Percentiles rank a stretch among this genome's conserved stretches.
These are phyloP conservation scores for Roridomyces roridus DNA, from an alignment of 768 basidiomycete species.

Conservation along the genomic window DNA sequence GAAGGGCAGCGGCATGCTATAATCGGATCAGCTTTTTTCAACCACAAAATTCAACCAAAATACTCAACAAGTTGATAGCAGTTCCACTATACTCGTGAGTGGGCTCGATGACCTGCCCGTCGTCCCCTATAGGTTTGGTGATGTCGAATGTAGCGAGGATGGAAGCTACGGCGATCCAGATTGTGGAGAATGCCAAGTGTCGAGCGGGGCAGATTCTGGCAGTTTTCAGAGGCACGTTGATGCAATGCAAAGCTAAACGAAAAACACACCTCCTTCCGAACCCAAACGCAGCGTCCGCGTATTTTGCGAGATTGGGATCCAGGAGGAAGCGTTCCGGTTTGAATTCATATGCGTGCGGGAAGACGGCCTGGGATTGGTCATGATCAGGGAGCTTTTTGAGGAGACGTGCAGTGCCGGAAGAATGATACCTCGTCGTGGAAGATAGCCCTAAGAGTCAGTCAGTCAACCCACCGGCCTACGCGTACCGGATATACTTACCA, in stretches of 20 bases:
- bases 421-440: slow-evolving; percentile 12
- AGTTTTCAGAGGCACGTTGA: not conserved
- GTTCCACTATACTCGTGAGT: slow-evolving; percentile 15
- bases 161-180: slow-evolving; percentile 12
- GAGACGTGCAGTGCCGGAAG: not conserved
- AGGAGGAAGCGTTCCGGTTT: slow-evolving; percentile 35
- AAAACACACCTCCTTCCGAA: slow-evolving; percentile 23
- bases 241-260: no score
- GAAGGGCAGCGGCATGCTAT: no score
- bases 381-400: no score
- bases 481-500: slow-evolving; percentile 29
- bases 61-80: no score
- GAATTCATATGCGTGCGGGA: slow-evolving; percentile 36
- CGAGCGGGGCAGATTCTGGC: slow-evolving; percentile 23
- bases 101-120: slow-evolving; percentile 30
- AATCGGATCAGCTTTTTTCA: no score
- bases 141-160: slow-evolving; percentile 12
- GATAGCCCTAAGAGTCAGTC: slow-evolving; percentile 3
- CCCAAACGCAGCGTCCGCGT: slow-evolving; percentile 12
- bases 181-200: slow-evolving; percentile 3
- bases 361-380: slow-evolving; percentile 15
- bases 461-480: not conserved
- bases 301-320: not conserved
- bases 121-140: not conserved
- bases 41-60: no score